Evolutionary conservation across 305 asterid species (phyloP), one percentile per base, ranked within the genome.

Genomic region (Plantago coronopus): DNA sequence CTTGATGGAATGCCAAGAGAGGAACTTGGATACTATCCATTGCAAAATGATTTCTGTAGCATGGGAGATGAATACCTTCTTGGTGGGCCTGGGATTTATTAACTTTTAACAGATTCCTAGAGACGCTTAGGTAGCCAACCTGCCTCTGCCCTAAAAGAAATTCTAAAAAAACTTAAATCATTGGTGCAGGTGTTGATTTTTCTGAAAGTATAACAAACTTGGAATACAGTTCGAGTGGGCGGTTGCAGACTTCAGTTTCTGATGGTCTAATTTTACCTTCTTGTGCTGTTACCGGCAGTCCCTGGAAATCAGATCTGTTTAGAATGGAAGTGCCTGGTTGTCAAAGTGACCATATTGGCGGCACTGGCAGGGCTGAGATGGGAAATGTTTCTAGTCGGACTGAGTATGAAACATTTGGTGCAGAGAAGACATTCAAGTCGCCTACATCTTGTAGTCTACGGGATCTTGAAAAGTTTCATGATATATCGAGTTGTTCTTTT

Each of bases 1-100:
- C 81, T 69, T 65, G 84, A 84, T 71, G 64, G 76, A 46, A 78
- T 75, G 65, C 79, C 70, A 50, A 65, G 45, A 63, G 84, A 81
- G 63, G 77, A 77, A 68, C 75, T 70, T 63, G 89, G 83, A 59
- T 78, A 74, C 50, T 68, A 76, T 71, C 80, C 77, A 66, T 71
- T 70, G 72, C 79, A 76, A 58, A 78, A 75, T 78, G 87, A 76
- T 62, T 79, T 73, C 69, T 81, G 86, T 63, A 75, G 83, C 78
- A 64, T 71, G 68, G 89, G 86, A 40, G 97, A 84, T 67, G 95
- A 87, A 62, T 89, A 86, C 77, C 87, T 89, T 72, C 72, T 85
- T 75, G 96, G 96, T 88, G 50, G 66, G 68, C 21, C 47, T 2
- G 54, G 40, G 17, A 57, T 57, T 34, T 57, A n/a, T 54, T 31